These are phyloP conservation scores for Paraphoma chrysanthemicola DNA, from an alignment of 2,329 filamentous ascomycete species.

Conservation along the genomic window DNA sequence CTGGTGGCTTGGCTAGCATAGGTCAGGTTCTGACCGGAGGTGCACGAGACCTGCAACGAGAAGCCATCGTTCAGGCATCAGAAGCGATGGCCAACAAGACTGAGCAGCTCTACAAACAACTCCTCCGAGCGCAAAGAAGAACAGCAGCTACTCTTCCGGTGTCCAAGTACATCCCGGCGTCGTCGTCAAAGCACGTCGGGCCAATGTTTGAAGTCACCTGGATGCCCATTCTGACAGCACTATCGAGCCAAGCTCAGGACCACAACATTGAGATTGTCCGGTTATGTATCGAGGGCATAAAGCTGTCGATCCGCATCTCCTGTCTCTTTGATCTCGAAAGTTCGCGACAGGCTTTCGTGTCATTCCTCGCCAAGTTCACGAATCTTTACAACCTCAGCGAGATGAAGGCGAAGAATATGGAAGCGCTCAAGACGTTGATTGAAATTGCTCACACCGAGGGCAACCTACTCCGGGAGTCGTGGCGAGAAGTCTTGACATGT, in stretches of 20 bases:
- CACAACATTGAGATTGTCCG: constrained; percentile 92
- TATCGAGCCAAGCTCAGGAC: constrained; percentile 93
- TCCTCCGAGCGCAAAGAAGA: constrained; percentile 87
- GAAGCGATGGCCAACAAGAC: constrained; percentile 88
- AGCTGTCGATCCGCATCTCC: constrained; percentile 88
- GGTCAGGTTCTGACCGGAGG: constrained; percentile 92
- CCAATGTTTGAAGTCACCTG: constrained; percentile 99
- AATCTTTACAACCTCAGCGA: constrained; percentile 95
- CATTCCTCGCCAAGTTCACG: constrained; percentile 88
- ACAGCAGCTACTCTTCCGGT: constrained; percentile 73
- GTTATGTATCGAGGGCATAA: constrained; percentile 93
- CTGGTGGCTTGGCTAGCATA: constrained; percentile 76
- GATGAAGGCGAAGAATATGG: constrained; percentile 94
- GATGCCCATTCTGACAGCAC: constrained; percentile 97
- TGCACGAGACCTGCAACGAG: constrained; percentile 87
- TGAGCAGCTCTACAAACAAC: constrained; percentile 88
- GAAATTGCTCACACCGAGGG: constrained; percentile 94
- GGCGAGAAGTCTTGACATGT: constrained; percentile 94
- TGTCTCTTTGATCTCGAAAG: constrained; percentile 93
- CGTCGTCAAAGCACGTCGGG: constrained; percentile 91
- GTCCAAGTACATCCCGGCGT: constrained; percentile 85
- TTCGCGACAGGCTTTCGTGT: constrained; percentile 93
- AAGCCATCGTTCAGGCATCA: constrained; percentile 93
- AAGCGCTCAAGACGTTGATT: constrained; percentile 88
- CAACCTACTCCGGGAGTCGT: constrained; percentile 85